phyloP scores from a whole-genome alignment of 805 yeast genomes.

The Schwanniomyces pseudopolymorphus region DNA sequence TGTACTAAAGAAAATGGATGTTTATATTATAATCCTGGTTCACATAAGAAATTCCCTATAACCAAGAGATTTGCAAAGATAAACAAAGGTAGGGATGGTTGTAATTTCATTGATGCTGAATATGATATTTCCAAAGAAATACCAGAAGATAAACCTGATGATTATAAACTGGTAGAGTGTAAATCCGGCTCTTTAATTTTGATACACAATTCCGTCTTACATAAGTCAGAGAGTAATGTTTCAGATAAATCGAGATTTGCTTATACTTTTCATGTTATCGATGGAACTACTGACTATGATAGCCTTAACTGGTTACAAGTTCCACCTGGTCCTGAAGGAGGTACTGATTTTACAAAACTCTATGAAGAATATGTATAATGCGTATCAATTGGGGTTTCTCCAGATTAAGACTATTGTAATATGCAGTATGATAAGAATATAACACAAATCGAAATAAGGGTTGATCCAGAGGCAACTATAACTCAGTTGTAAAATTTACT shows the following conservation, averaged over 20 bases:
- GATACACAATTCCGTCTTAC: constrained; percentile 70
- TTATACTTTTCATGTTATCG: constrained; percentile 78
- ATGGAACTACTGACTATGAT: constrained; percentile 64
- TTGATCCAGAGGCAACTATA: neutral
- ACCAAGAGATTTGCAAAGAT: constrained; percentile 63
- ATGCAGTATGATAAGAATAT: constrained; percentile 1
- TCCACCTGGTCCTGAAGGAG: constrained; percentile 60
- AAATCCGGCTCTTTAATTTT: constrained; percentile 71
- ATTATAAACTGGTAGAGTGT: constrained; percentile 56
- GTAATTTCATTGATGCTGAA: constrained; percentile 50
- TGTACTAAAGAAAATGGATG: constrained; percentile 71
- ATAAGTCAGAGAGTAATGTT: constrained; percentile 62
- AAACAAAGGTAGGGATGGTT: constrained; percentile 49
- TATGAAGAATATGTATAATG: constrained; percentile 12
- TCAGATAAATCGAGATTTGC: constrained; percentile 64
- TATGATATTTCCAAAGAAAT: constrained; percentile 11
- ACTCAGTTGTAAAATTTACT: neutral
- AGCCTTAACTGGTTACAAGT: constrained; percentile 74
- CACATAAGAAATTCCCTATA: constrained; percentile 59
- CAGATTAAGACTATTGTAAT: neutral
- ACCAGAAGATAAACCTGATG: constrained; percentile 30
- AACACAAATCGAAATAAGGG: neutral
- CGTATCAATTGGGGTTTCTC: neutral
- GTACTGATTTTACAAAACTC: constrained; percentile 56
- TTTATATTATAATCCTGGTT: constrained; percentile 65